These are phyloP conservation scores for Hemisphaericaspora xylofermentans DNA, from an alignment of 1,139 yeast species.

Conservation along the genomic window DNA sequence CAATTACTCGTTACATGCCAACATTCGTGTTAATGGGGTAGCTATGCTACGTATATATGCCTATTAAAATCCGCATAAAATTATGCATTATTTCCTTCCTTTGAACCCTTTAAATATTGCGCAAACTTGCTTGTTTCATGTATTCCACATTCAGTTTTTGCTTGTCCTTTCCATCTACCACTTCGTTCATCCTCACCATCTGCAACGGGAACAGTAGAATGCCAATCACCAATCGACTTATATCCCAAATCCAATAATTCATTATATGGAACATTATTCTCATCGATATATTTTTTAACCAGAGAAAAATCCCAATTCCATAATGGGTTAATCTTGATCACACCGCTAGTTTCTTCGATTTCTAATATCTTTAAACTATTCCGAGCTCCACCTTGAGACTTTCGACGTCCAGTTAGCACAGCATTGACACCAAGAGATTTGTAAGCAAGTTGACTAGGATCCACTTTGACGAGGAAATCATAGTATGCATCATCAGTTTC, in stretches of 20 bases:
- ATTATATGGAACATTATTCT: slow-evolving; percentile 78
- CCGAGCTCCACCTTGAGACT: slow-evolving; percentile 87
- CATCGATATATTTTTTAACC: slow-evolving; percentile 68
- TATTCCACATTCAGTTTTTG: slow-evolving; percentile 94
- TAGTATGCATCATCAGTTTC: slow-evolving; percentile 76
- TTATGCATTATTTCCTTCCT: neutral
- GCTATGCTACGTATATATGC: no score
- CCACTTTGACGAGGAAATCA: slow-evolving; percentile 88
- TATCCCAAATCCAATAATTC: slow-evolving; percentile 82
- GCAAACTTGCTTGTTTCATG: slow-evolving; percentile 78
- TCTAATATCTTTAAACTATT: slow-evolving; percentile 75
- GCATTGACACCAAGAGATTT: slow-evolving; percentile 68
- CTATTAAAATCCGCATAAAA: no score
- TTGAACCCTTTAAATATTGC: slow-evolving; percentile 39
- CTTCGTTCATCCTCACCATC: slow-evolving; percentile 95
- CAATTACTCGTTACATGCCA: no score
- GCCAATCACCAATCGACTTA: slow-evolving; percentile 94
- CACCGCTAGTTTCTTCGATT: slow-evolving; percentile 63
- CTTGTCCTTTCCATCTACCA: slow-evolving; percentile 94
- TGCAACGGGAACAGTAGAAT: slow-evolving; percentile 83
- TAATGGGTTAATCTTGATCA: slow-evolving; percentile 85
- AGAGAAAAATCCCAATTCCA: slow-evolving; percentile 78
- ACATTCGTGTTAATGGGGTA: no score
- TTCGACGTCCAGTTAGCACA: slow-evolving; percentile 89
- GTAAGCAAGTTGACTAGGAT: slow-evolving; percentile 88